These are phyloP conservation scores for Aspergillus asperescens DNA, from an alignment of 495 filamentous ascomycete genomes.

Conservation along the genomic window DNA sequence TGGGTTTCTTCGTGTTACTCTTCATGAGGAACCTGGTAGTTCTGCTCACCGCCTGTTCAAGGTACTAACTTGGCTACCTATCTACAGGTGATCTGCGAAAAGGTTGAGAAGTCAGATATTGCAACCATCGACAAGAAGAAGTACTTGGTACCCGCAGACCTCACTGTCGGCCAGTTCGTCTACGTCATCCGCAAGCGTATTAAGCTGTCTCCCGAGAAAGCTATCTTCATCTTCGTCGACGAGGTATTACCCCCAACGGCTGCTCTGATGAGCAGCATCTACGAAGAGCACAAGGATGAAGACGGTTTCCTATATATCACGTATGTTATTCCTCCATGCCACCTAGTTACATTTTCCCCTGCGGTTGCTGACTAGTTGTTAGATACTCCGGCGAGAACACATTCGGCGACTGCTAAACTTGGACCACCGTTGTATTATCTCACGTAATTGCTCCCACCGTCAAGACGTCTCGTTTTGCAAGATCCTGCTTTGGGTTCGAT, in stretches of 20 bases:
- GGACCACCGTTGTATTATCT: conserved; percentile 12
- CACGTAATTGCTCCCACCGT: conserved; percentile 15
- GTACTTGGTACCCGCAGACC: conserved; percentile 94
- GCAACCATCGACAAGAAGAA: conserved; percentile 99
- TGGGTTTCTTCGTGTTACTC: neutral
- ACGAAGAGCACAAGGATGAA: conserved; percentile 91
- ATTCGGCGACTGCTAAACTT: conserved; percentile 61
- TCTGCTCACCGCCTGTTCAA: conserved; percentile 39
- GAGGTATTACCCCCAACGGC: conserved; percentile 96
- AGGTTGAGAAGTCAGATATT: conserved; percentile 98
- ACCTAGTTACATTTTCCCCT: neutral
- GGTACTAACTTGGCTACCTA: conserved; percentile 23
- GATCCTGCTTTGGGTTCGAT: conserved; percentile 2
- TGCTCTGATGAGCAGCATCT: conserved; percentile 98
- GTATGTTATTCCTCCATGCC: conserved; percentile 31
- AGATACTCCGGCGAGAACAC: conserved; percentile 99
- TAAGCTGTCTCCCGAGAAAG: conserved; percentile 99
- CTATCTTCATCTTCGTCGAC: conserved; percentile 99
- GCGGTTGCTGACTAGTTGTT: conserved; percentile 14
- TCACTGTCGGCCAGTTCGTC: conserved; percentile 99
- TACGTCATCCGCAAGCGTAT: conserved; percentile 99
- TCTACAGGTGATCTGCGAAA: conserved; percentile 93
- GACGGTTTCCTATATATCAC: conserved; percentile 56
- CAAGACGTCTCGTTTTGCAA: conserved; percentile 9
- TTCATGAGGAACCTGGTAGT: neutral